These are phyloP conservation scores for Stemphylium beticola DNA, from an alignment of 2,329 filamentous ascomycete species.

Conservation along the genomic window DNA sequence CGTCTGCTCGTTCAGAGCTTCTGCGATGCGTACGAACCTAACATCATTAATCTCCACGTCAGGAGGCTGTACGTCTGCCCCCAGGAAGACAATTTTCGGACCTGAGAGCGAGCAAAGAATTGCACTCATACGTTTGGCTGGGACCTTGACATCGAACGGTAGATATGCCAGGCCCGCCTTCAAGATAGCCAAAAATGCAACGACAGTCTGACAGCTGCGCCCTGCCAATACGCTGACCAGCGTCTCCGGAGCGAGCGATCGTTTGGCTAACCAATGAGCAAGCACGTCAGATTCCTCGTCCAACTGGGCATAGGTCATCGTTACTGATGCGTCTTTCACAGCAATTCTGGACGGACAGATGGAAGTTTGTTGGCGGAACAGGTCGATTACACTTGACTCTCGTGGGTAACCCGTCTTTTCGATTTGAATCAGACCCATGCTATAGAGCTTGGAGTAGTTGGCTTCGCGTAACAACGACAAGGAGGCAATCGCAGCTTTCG, in stretches of 20 bases:
- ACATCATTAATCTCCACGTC: not conserved
- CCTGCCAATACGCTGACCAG: slow-evolving; percentile 26
- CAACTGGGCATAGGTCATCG: slow-evolving; percentile 16
- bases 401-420: slow-evolving; percentile 3
- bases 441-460: not conserved
- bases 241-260: slow-evolving; percentile 3
- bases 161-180: slow-evolving; percentile 53
- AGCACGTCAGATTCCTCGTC: slow-evolving; percentile 5
- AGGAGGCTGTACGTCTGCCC: not conserved
- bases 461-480: not conserved
- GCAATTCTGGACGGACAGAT: slow-evolving; percentile 3
- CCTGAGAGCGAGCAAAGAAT: slow-evolving; percentile 53
- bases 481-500: not conserved
- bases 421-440: slow-evolving; percentile 1
- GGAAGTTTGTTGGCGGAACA: slow-evolving; percentile 9
- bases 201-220: slow-evolving; percentile 21
- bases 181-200: slow-evolving; percentile 49
- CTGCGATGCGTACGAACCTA: not conserved
- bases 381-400: slow-evolving; percentile 3
- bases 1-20: slow-evolving; percentile 44
- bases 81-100: slow-evolving; percentile 48
- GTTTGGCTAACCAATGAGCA: slow-evolving; percentile 1
- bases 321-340: slow-evolving; percentile 9
- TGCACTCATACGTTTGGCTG: slow-evolving; percentile 29
- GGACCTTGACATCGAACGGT: slow-evolving; percentile 44